Percentiles rank a stretch among this genome's conserved stretches.
Conservation (phyloP, 2,329 filamentous ascomycete genomes). For the Fusarium sp. region DNA sequence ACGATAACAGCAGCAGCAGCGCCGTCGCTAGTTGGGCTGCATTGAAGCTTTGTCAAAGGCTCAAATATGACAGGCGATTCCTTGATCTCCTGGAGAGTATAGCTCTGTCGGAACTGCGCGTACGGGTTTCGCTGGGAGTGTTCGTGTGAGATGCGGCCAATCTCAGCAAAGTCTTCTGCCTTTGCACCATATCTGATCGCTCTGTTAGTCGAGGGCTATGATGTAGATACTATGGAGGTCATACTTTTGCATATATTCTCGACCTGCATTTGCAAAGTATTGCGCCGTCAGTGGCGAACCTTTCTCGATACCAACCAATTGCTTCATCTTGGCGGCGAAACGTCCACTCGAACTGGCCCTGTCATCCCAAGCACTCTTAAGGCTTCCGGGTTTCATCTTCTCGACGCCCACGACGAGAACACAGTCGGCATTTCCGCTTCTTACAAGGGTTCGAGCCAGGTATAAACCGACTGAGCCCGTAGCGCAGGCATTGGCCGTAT, state of each 20-base stretch:
- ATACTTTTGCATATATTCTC: conserved; percentile 90
- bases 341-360: conserved; percentile 78
- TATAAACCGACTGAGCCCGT: conserved; percentile 91
- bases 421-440: conserved; percentile 82
- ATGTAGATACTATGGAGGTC: too few relatives aligned
- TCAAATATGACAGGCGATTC: conserved; percentile 78
- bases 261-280: conserved; percentile 92
- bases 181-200: conserved; percentile 71
- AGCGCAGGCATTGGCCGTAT: conserved; percentile 98
- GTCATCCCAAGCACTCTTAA: conserved; percentile 86
- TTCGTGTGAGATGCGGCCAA: conserved; percentile 88
- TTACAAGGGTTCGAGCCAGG: conserved; percentile 81
- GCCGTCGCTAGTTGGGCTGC: conserved; percentile 94
- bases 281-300: conserved; percentile 84
- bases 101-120: conserved; percentile 93
- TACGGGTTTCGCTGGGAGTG: conserved; percentile 94
- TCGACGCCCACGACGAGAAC: conserved; percentile 96
- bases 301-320: conserved; percentile 77
- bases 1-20: conserved; percentile 88
- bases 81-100: conserved; percentile 83
- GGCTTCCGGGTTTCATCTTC: conserved; percentile 92
- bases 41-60: conserved; percentile 96
- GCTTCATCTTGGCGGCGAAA: conserved; percentile 68
- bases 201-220: too few relatives aligned
- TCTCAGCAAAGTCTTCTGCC: conserved; percentile 89